These are phyloP conservation scores for Saccharomycopsis babjevae DNA, from an alignment of 805 yeast genomes.

Conservation along the genomic window DNA sequence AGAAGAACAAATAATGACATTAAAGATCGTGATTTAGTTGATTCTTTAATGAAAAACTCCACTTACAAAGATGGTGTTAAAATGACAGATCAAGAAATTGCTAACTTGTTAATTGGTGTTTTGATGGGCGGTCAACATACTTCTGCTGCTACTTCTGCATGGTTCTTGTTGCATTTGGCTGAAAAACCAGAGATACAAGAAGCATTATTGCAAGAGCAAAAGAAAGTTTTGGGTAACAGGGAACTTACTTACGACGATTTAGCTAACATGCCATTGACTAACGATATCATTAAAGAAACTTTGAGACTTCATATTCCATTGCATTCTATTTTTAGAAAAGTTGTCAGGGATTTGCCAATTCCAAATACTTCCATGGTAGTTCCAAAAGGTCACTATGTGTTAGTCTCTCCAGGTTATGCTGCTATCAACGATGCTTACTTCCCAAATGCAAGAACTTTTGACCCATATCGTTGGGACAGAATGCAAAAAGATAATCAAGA, in stretches of 20 bases:
- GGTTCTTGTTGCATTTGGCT: conserved; percentile 87
- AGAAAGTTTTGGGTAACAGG: conserved; percentile 43
- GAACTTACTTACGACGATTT: conserved; percentile 75
- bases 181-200: conserved; percentile 81
- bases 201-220: conserved; percentile 66
- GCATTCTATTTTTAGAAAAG: conserved; percentile 93
- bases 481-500: conserved; percentile 25
- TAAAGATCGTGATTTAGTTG: conserved; percentile 80
- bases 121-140: conserved; percentile 99
- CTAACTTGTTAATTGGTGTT: conserved; percentile 87
- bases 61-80: conserved; percentile 87
- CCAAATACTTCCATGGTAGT: conserved; percentile 74
- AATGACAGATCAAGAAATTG: conserved; percentile 93
- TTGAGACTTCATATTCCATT: conserved; percentile 93
- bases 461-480: conserved; percentile 82
- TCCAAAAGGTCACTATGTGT: conserved; percentile 81
- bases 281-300: conserved; percentile 82
- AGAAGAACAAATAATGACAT: conserved; percentile 73
- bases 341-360: conserved; percentile 62
- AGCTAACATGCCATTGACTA: conserved; percentile 71
- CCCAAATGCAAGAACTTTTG: conserved; percentile 61
- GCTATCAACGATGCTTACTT: conserved; percentile 67
- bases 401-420: conserved; percentile 91
- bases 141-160: conserved; percentile 89
- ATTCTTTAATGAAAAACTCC: conserved; percentile 69